Conservation (phyloP, 768 basidiomycete genomes). For the Lactarius vividus region DNA sequence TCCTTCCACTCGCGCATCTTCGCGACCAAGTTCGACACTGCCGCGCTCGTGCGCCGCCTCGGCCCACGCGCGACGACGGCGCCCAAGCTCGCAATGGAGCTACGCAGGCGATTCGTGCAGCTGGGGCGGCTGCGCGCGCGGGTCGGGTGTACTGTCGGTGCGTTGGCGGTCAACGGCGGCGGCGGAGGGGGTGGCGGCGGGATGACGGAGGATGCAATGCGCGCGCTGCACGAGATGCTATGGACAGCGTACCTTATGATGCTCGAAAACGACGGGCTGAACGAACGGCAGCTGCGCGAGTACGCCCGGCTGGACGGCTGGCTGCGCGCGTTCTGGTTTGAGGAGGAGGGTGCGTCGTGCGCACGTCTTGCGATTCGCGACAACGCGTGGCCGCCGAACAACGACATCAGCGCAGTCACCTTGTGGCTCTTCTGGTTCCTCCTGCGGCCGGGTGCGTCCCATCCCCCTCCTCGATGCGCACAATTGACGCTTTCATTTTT, state of each 20-base stretch:
- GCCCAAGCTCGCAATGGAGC: constrained; percentile 54
- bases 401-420: constrained; percentile 52
- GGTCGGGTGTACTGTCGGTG: constrained; percentile 36
- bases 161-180: background rate
- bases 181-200: background rate
- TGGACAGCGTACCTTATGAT: constrained; percentile 74
- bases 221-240: constrained; percentile 45
- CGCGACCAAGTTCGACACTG: constrained; percentile 60
- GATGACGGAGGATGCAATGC: constrained; percentile 31
- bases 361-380: constrained; percentile 42
- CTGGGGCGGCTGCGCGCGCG: constrained; percentile 56
- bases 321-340: constrained; percentile 68
- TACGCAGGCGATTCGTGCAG: constrained; percentile 56
- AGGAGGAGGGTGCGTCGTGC: constrained; percentile 52
- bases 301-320: constrained; percentile 62
- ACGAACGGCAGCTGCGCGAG: constrained; percentile 62
- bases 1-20: constrained; percentile 75
- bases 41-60: constrained; percentile 49
- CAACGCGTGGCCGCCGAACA: constrained; percentile 56
- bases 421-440: constrained; percentile 84
- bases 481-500: background rate
- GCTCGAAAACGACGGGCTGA: constrained; percentile 77
- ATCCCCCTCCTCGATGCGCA: background rate
- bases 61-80: constrained; percentile 42
- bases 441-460: constrained; percentile 52